Evolutionary conservation across 192 early-diverging fungal genomes (phyloP), one percentile per base, ranked within the genome.

Genomic region (Podila verticillata): DNA sequence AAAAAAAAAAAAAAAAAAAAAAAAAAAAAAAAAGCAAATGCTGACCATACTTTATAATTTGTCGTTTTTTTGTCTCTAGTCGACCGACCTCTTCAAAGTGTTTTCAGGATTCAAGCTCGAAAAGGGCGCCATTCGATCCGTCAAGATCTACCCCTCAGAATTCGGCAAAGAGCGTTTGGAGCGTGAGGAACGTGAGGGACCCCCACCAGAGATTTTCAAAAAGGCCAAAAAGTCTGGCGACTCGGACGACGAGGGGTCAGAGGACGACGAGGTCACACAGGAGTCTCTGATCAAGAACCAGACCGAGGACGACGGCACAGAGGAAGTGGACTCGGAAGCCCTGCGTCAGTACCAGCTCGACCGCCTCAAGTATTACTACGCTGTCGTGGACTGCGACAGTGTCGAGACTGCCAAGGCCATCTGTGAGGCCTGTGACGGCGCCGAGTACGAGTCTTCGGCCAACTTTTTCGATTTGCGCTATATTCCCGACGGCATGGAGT

Each of bases 401-500:
- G 84, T 95, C 2, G 87, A 85, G 58, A 98, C 96, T 1, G 95
- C 98, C 28, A 84, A 85, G 65, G 84, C 89, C 7, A 94, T 99
- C 48, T 94, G 92, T 65, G 74, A 89, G 20, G 82, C 88, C 48
- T 97, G 96, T 74, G 98, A 99, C 81, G 96, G 95, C 10, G 85
- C 93, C 19, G 98, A 99, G 83, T 97, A 91, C 67, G 98, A 99
- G 77, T 87, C 87, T 39, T 93, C 90, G 34, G 91, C 95, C 47
- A 98, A 97, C 84, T 93, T 96, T 66, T 95, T 99, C 72, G 96
- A 99, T 82, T 77, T 99, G 73, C 89, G 96, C 26, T 99, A 92
- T 87, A 90, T 99, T 61, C 96, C 98, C 20, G 93, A 95, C 70
- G 96, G 90, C 10, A 95, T 95, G 92, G 75, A 63, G 22, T 99